phyloP scores from a whole-genome alignment of 441 rosid genomes.

The Populus tomentosa region DNA sequence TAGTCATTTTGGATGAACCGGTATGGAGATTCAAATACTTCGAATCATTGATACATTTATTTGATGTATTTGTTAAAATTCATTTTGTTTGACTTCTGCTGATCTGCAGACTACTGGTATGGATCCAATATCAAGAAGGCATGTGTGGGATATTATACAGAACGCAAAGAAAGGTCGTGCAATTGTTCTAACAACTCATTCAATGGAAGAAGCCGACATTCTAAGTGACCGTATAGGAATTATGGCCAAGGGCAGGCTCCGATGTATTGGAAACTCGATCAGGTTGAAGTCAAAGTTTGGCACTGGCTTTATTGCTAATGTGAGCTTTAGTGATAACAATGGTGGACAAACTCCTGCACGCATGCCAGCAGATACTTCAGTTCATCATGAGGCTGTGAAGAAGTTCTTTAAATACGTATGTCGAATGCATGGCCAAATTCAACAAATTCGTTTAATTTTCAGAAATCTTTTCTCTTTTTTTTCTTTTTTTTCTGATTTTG shows the following conservation, averaged over 20 bases:
- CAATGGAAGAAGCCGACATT: constrained; percentile 95
- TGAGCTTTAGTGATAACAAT: constrained; percentile 61
- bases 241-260: constrained; percentile 93
- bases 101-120: constrained; percentile 69
- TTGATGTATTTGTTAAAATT: neutral
- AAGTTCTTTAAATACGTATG: constrained; percentile 67
- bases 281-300: constrained; percentile 84
- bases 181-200: constrained; percentile 85
- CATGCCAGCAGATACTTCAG: constrained; percentile 18
- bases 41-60: neutral
- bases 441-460: neutral
- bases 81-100: neutral
- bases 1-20: constrained; percentile 88
- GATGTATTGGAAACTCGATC: constrained; percentile 82
- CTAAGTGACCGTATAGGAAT: constrained; percentile 87
- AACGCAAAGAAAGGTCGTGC: constrained; percentile 78
- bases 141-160: constrained; percentile 94
- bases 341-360: constrained; percentile 30
- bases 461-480: neutral
- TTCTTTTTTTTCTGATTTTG: constrained; percentile 15
- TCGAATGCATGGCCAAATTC: neutral
- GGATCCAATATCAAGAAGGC: constrained; percentile 95
- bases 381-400: constrained; percentile 49
- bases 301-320: constrained; percentile 71
- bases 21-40: constrained; percentile 28